Percentiles rank a stretch among this genome's conserved stretches.
Evolutionary conservation across 78 protist genomes (phyloP).

Genomic region (Dictyostelium intermedium): DNA sequence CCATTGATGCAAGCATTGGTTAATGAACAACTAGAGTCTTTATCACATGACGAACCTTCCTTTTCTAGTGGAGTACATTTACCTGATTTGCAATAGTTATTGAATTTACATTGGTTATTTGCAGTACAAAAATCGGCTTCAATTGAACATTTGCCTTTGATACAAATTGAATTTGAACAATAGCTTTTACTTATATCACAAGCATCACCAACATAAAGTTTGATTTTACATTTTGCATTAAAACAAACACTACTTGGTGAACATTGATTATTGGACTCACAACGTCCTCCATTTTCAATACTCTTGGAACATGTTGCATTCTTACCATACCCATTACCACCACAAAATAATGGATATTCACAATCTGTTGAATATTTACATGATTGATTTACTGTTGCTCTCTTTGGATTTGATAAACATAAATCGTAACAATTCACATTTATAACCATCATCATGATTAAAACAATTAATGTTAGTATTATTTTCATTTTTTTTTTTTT

Average conservation of each 20-base stretch:
- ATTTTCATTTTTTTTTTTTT: not conserved
- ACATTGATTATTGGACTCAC: not conserved
- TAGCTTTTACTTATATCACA: not conserved
- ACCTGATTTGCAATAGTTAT: not conserved
- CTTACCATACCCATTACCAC: not conserved
- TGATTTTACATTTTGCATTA: not conserved
- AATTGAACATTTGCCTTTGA: not conserved
- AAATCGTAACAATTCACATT: not conserved
- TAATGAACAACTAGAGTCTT: not conserved
- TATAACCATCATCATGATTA: not conserved
- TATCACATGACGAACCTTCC: not conserved
- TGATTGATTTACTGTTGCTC: not conserved
- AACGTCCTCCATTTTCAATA: not conserved
- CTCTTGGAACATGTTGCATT: not conserved
- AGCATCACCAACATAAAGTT: not conserved
- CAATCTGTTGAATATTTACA: not conserved
- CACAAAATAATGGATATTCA: not conserved
- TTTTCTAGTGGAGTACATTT: not conserved
- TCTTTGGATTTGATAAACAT: slow-evolving; percentile 3
- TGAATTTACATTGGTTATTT: not conserved
- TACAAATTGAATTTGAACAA: not conserved
- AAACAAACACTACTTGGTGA: not conserved
- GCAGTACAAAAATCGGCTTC: not conserved
- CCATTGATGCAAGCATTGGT: not conserved
- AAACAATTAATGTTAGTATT: not conserved